Conservation (phyloP, 257 asterid species). For the Jaltomata sinuosa region DNA sequence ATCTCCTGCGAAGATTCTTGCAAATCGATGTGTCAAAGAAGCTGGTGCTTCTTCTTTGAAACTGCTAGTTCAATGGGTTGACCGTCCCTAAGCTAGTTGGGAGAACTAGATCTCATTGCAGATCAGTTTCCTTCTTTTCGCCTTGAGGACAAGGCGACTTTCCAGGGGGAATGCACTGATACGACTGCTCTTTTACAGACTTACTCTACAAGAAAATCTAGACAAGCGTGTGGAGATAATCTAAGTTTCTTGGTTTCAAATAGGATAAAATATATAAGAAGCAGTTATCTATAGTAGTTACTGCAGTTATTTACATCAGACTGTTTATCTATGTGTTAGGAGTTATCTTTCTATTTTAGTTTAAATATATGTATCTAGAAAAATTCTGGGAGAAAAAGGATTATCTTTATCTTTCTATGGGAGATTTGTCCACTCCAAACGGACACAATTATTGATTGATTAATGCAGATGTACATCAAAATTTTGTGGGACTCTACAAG, state of each 20-base stretch:
- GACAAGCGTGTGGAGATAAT: background rate
- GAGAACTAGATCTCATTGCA: background rate
- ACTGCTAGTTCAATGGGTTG: background rate
- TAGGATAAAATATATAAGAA: too few relatives aligned
- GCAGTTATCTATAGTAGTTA: too few relatives aligned
- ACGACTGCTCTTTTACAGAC: background rate
- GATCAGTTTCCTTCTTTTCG: background rate
- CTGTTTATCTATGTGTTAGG: too few relatives aligned
- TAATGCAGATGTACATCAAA: too few relatives aligned
- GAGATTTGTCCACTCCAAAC: too few relatives aligned
- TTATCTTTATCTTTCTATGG: too few relatives aligned
- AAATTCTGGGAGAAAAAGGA: too few relatives aligned
- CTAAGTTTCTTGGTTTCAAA: background rate
- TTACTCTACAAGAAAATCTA: background rate
- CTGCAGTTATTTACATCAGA: too few relatives aligned
- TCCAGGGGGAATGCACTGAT: background rate
- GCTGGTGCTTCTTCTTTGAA: background rate
- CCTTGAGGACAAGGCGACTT: background rate
- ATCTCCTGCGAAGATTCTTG: background rate
- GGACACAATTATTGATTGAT: too few relatives aligned
- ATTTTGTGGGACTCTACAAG: too few relatives aligned
- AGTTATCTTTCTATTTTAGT: too few relatives aligned
- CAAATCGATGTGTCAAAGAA: background rate
- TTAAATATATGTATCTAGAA: too few relatives aligned
- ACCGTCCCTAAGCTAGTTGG: background rate